Conservation (phyloP, 129 eudicot genomes). For the Daucus carota region DH1_v3.0 NC_030388.2:15955501-15956000, state of each 20-base stretch:
- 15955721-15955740: neutral
- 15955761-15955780: neutral
- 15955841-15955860: neutral
- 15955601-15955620: no score
- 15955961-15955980: no score
- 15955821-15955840: neutral
- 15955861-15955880: neutral
- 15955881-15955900: neutral
- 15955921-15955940: neutral
- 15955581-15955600: no score
- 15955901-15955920: neutral
- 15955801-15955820: neutral
- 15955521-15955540: no score
- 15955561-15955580: no score
- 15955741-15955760: neutral
- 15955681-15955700: no score
- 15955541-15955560: no score
- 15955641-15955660: constrained; percentile 74
- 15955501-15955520: no score
- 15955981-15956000: no score
- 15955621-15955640: no score
- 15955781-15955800: neutral
- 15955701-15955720: constrained; percentile 11
- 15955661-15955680: constrained; percentile 79
- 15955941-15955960: no score